A percentile compares a stretch with the other conserved stretches of the same genome.
Evolutionary conservation across 768 basidiomycete genomes (phyloP).

Genomic region (Hericium erinaceus): DNA sequence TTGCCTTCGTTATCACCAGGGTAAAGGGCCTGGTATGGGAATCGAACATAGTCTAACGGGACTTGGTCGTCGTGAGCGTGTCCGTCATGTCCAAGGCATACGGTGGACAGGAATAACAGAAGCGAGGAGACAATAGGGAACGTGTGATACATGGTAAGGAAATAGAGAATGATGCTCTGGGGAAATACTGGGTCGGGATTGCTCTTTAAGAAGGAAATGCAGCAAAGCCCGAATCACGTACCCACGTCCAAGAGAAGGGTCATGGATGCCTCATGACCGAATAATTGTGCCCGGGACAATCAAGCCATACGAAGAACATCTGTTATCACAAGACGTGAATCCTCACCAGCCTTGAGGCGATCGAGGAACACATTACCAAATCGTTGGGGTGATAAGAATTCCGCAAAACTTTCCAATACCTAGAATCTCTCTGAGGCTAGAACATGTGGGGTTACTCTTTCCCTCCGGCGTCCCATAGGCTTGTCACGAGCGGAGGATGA

Average conservation of each 20-base stretch:
- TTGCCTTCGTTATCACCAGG: constrained; percentile 51
- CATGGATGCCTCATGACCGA: neutral
- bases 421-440: neutral
- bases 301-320: neutral
- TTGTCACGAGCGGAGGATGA: neutral
- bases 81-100: constrained; percentile 23
- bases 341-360: neutral
- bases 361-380: neutral
- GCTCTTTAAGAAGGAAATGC: neutral
- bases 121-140: neutral
- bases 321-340: neutral
- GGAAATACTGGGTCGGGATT: neutral
- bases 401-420: neutral
- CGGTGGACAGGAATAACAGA: neutral
- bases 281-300: neutral
- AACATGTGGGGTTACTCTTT: neutral
- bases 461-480: neutral
- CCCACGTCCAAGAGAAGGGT: neutral
- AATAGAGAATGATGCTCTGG: too few species aligned
- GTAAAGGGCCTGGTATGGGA: constrained; percentile 52
- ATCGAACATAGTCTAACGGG: constrained; percentile 59
- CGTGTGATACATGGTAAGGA: neutral
- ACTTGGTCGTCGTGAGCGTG: constrained; percentile 40
- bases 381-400: neutral
- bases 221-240: neutral